Percentiles rank a stretch among this genome's conserved stretches.
These are phyloP conservation scores for Starmerella sirachaensis DNA, from an alignment of 805 yeast species.

Conservation along the genomic window DNA sequence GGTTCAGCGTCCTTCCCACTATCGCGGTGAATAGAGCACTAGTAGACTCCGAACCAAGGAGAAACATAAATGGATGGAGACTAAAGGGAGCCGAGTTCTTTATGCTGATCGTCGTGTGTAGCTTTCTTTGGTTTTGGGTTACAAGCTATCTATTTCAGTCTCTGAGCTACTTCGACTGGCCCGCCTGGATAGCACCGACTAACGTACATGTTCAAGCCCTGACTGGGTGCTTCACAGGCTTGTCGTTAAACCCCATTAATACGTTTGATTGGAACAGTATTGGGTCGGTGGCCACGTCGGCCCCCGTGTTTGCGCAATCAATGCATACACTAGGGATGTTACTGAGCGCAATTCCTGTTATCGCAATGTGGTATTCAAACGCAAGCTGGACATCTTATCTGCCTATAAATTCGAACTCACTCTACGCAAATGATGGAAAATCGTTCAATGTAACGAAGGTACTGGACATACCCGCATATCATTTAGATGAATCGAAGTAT, in stretches of 20 bases:
- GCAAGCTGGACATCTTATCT: constrained; percentile 39
- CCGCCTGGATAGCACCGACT: constrained; percentile 43
- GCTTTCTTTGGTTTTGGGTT: constrained; percentile 53
- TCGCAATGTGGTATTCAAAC: constrained; percentile 35
- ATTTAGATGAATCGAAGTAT: constrained; percentile 37
- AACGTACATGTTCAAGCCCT: constrained; percentile 49
- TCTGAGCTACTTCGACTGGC: constrained; percentile 52
- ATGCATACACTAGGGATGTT: constrained; percentile 31
- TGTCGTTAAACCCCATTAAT: constrained; percentile 38
- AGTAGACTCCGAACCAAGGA: constrained; percentile 21
- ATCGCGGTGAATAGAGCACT: constrained; percentile 41
- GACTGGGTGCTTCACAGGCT: constrained; percentile 40
- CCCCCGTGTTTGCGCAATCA: constrained; percentile 35
- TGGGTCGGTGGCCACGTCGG: constrained; percentile 27
- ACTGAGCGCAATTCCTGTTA: constrained; percentile 26
- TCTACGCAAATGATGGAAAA: constrained; percentile 35
- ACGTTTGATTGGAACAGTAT: constrained; percentile 38
- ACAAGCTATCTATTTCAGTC: constrained; percentile 58
- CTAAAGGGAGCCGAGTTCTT: constrained; percentile 45
- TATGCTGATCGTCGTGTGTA: constrained; percentile 31
- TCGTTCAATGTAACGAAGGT: constrained; percentile 35
- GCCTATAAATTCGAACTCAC: constrained; percentile 37
- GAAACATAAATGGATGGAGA: constrained; percentile 45
- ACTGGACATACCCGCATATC: constrained; percentile 28
- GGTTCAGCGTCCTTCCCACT: constrained; percentile 47